Base-by-base conservation (phyloP, 805 yeast species). In the Cyberlindnera petersonii region DNA sequence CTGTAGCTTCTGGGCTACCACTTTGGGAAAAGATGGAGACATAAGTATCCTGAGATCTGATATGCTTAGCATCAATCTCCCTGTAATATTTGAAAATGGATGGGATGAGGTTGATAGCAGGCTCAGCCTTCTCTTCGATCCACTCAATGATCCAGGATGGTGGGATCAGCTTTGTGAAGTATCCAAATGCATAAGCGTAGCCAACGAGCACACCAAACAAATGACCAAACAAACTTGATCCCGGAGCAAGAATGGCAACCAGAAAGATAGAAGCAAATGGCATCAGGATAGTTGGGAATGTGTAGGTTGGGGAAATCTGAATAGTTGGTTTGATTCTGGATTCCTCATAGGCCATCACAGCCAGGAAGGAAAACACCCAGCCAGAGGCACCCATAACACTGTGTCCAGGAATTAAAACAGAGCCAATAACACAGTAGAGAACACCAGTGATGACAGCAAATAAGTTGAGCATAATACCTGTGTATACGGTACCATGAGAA, bases 401-500 rank as follows among this genome's bases (percentile, higher is more conserved):
- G 1, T 72, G 63, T 4, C 66, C 53, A 9, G 84, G 82, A 43
- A 66, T 77, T 13, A 82, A 63, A 1, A 63, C 28, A 4, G 53
- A 46, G 1, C 68, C 67, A 11, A 63, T 26, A 5, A 61, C 17
- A 30, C 47, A 48, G 42, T 53, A 52, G 9, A 48, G 32, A 3
- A 55, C 26, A 4, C 83, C 96, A 2, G 91, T 72, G 4, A 76
- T 59, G 2, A 82, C 78, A 2, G 95, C 85, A 34, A 82, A 60
- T 19, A 84, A 54, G 57, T 86, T 87, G 40, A 88, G 65, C 13
- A 87, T 79, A 32, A 88, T 68, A 4, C 94, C 96, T 4, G 95
- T 83, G 59, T 86, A 77, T 3, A 87, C 82, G 0, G 97, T 86
- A 6, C 96, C 97, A 53, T 86, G 82, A 17, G 62, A 57, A 40